Percentiles rank a stretch among this genome's conserved stretches.
These are phyloP conservation scores for Chlamydomonas sp. DNA, from an alignment of 139 green algal species.

Conservation along the genomic window DNA sequence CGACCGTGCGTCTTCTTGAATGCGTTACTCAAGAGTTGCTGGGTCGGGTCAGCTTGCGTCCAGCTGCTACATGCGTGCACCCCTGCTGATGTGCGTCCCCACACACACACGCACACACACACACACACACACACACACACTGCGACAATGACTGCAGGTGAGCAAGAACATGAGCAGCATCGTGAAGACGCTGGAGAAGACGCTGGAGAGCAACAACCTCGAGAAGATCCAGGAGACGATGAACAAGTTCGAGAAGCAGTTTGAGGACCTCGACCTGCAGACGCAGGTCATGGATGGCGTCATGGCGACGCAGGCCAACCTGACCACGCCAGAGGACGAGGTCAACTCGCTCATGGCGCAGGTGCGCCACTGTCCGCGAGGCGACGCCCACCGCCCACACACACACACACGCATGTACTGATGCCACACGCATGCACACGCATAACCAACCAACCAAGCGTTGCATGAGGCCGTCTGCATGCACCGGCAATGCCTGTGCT, in stretches of 20 bases:
- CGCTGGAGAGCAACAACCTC: constrained; percentile 81
- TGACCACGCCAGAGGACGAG: constrained; percentile 90
- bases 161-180: constrained; percentile 91
- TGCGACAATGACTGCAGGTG: constrained; percentile 24
- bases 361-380: constrained; percentile 51
- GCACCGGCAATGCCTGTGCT: too few species aligned
- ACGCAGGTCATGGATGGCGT: constrained; percentile 80
- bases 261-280: constrained; percentile 94
- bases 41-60: too few species aligned
- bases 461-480: too few species aligned
- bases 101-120: neutral
- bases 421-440: too few species aligned
- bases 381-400: too few species aligned
- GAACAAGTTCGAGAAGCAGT: constrained; percentile 93
- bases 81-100: too few species aligned
- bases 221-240: constrained; percentile 85
- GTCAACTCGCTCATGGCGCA: constrained; percentile 85
- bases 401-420: too few species aligned
- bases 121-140: neutral
- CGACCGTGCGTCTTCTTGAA: too few species aligned
- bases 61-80: too few species aligned
- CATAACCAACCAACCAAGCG: too few species aligned
- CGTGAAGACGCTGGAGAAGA: constrained; percentile 84
- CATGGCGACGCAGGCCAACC: constrained; percentile 77
- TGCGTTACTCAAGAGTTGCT: too few species aligned